A percentile compares a stretch with the other conserved stretches of the same genome.
Conservation (phyloP, 2,329 filamentous ascomycete species). For the Cylindrodendrum hubeiense region DNA sequence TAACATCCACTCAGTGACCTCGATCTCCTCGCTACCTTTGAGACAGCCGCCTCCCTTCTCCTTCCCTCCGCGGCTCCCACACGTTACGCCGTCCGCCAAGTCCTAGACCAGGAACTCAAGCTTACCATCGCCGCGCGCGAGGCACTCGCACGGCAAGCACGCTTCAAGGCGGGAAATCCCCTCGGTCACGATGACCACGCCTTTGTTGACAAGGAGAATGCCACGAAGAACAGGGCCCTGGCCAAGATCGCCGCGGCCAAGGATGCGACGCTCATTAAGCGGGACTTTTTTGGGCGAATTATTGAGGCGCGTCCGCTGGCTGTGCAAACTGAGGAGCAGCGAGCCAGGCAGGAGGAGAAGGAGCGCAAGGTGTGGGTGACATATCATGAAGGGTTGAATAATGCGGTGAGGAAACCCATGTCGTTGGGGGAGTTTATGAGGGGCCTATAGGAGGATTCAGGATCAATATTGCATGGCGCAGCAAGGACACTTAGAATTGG, state of each 20-base stretch:
- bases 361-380: conserved; percentile 83
- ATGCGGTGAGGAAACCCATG: conserved; percentile 91
- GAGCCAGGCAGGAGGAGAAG: conserved; percentile 53
- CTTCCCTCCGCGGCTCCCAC: conserved; percentile 76
- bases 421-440: conserved; percentile 83
- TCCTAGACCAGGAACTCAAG: conserved; percentile 89
- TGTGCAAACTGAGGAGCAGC: conserved; percentile 52
- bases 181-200: conserved; percentile 34
- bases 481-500: not conserved
- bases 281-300: conserved; percentile 88
- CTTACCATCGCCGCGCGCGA: conserved; percentile 78
- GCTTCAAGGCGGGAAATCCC: conserved; percentile 66
- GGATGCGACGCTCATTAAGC: conserved; percentile 66
- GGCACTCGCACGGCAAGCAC: conserved; percentile 73
- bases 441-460: conserved; percentile 62
- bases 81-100: conserved; percentile 93
- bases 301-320: conserved; percentile 60
- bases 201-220: conserved; percentile 54
- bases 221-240: conserved; percentile 48
- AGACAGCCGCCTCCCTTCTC: conserved; percentile 71
- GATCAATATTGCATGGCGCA: not conserved
- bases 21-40: conserved; percentile 82
- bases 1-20: conserved; percentile 64
- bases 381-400: conserved; percentile 91
- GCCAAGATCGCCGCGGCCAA: conserved; percentile 47